Evolutionary conservation across 1,284 basidiomycete genomes (phyloP), one percentile per base, ranked within the genome.

Genomic region (Nidula niveotomentosa): DNA sequence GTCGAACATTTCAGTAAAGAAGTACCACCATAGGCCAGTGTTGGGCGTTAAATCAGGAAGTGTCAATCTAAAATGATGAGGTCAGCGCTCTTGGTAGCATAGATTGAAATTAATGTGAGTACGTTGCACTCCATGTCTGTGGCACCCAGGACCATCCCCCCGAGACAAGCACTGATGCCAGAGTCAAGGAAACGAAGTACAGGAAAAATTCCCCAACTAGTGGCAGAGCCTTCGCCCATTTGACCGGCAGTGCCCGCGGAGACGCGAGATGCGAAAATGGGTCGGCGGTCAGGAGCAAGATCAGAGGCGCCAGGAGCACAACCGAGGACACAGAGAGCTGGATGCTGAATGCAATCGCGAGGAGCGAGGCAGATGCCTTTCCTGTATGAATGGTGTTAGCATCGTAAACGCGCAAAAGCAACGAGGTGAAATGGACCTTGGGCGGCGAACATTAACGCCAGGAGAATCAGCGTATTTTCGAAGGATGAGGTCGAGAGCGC

Each of bases 1-100:
- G 66, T 98, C 95, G 64, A 99, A 99, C 90, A 98, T 98, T 70
- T 99, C 96, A 10, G 95, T 98, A 74, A 98, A 98, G 75, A 98
- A 98, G 74, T 99, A 99, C 97, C 97, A 99, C 89, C 93, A 95
- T 39, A 98, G 75, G 2, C 96, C 96, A 7, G 93, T 86, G 64
- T 96, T 98, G 0, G 97, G 97, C 5, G 93, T 94, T 53, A 98
- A 72, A 68, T 96, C 94, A 3, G 90, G 88, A 6, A 95, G 83
- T 4, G 78, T 83, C 18, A 91, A 62, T 44, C 90, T 93, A 59
- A 13, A 44, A 45, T 36, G 49, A 37, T 56, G 52, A 54, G 45
- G 48, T 51, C 8, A 51, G 36, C 7, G 51, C 51, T 15, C 13
- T 10, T 18, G 53, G 18, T 47, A 30, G 17, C 48, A 45, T 35